Conservation (phyloP, 805 yeast species). For the Candida jianshihensis region DNA sequence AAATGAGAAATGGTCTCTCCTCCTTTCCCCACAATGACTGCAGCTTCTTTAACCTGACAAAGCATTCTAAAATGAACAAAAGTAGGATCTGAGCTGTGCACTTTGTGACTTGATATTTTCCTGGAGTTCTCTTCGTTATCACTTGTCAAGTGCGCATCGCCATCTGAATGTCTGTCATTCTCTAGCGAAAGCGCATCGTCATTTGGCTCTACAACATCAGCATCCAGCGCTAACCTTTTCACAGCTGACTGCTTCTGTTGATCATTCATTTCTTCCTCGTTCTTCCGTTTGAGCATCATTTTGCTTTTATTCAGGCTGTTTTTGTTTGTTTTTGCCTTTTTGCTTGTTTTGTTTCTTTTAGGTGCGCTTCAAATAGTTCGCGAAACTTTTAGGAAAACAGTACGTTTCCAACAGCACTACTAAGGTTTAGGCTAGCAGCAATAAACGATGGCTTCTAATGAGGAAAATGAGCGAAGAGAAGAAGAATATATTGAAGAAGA, state of each 20-base stretch:
- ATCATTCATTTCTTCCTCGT: slow-evolving; percentile 42
- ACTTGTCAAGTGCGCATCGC: not conserved
- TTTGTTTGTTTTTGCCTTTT: too few species aligned
- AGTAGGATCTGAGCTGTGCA: slow-evolving; percentile 44
- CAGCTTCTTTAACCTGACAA: slow-evolving; percentile 70
- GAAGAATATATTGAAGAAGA: slow-evolving; percentile 48
- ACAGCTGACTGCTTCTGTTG: slow-evolving; percentile 38
- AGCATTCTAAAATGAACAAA: slow-evolving; percentile 67
- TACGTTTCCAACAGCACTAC: too few species aligned
- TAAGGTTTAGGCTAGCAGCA: too few species aligned
- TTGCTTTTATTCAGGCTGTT: too few species aligned
- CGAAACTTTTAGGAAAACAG: too few species aligned
- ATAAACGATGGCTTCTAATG: too few species aligned
- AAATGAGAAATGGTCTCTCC: slow-evolving; percentile 69
- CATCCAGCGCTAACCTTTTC: slow-evolving; percentile 63
- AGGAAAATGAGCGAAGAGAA: slow-evolving; percentile 12
- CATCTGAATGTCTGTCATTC: slow-evolving; percentile 1
- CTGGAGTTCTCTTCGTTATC: slow-evolving; percentile 1
- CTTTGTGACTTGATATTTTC: slow-evolving; percentile 20
- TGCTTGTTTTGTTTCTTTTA: not conserved
- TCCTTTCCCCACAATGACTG: slow-evolving; percentile 67
- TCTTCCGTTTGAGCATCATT: slow-evolving; percentile 44
- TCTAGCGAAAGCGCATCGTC: slow-evolving; percentile 6
- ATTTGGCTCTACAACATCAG: slow-evolving; percentile 38
- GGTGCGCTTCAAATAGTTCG: too few species aligned